Evolutionary conservation across 2,329 filamentous ascomycete genomes (phyloP), one percentile per base, ranked within the genome.

Genomic region (Hawksworthiomyces lignivorus): DNA sequence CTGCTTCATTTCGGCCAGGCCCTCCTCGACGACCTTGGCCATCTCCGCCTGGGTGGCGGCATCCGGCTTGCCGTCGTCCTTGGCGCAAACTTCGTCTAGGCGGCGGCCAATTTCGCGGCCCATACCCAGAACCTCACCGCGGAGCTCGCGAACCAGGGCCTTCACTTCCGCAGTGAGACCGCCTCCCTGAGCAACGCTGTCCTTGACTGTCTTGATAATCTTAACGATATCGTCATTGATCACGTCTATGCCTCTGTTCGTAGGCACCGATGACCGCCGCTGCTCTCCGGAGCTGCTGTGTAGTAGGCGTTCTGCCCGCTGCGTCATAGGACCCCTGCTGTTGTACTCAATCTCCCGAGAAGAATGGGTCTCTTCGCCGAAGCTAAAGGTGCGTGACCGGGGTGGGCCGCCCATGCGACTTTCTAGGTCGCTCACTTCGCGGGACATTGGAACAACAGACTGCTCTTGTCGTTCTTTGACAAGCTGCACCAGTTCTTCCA

Each of bases 121-220:
- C 89, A 96, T 96, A 4, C 88, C 89, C 5, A 96, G 72, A 8
- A 97, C 88, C 58, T 97, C 90, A 3, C 88, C 89, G 18, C 90
- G 82, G 27, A 97, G 72, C 55, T 96, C 89, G 19, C 88, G 82
- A 8, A 96, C 85, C 8, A 95, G 72, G 4, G 87, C 82, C 62
- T 97, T 97, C 49, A 95, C 87, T 59, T 94, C 87, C 42, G 87
- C 87, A 2, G 88, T 95, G 39, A 96, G 74, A 5, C 89, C 87
- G 44, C 90, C 90, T 30, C 86, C 81, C 60, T 94, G 86, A 1
- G 86, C 74, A 43, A 96, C 84, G 52, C 88, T 95, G 57, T 94
- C 88, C 59, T 94, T 96, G 59, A 97, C 84, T 45, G 83, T 83
- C 48, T 82, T 81, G 44, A 97, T 81, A 33, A 92, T 80, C 48